Evolutionary conservation across 495 filamentous ascomycete genomes (phyloP).

Genomic region (Terfezia boudieri): DNA sequence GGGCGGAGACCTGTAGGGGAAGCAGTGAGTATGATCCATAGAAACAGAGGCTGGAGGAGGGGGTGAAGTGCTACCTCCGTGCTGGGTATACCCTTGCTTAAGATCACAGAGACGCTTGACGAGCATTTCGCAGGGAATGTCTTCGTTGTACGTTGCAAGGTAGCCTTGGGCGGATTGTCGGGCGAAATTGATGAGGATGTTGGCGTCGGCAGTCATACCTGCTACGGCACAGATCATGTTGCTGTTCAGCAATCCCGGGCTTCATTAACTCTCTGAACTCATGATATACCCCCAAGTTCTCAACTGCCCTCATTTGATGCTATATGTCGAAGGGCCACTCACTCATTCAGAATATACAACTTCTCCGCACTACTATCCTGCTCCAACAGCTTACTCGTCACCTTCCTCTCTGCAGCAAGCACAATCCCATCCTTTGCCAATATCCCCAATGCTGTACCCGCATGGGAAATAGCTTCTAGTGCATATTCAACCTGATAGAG

Average conservation of each 20-base stretch:
- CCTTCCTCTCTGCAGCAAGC: conserved; percentile 95
- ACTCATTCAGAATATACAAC: conserved; percentile 98
- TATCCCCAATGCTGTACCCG: conserved; percentile 88
- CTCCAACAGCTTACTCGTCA: conserved; percentile 96
- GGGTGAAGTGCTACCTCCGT: conserved; percentile 33
- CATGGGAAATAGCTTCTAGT: conserved; percentile 93
- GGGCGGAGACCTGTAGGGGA: conserved; percentile 49
- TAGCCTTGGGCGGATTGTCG: conserved; percentile 90
- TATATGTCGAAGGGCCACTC: conserved; percentile 17
- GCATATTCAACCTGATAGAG: conserved; percentile 99
- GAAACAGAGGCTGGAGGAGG: background rate
- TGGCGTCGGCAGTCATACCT: conserved; percentile 97
- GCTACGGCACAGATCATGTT: conserved; percentile 99
- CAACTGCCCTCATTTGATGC: background rate
- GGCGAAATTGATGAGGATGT: conserved; percentile 99
- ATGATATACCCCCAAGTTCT: background rate
- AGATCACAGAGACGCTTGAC: conserved; percentile 91
- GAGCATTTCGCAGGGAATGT: conserved; percentile 97
- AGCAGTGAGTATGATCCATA: background rate
- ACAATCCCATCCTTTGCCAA: conserved; percentile 96
- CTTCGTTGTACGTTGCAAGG: conserved; percentile 97
- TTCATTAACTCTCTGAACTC: background rate
- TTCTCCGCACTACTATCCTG: conserved; percentile 99
- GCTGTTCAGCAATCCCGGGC: conserved; percentile 24
- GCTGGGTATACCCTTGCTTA: conserved; percentile 99